These are phyloP conservation scores for Aspergillus novoparasiticus DNA, from an alignment of 2,329 filamentous ascomycete species.

Conservation along the genomic window DNA sequence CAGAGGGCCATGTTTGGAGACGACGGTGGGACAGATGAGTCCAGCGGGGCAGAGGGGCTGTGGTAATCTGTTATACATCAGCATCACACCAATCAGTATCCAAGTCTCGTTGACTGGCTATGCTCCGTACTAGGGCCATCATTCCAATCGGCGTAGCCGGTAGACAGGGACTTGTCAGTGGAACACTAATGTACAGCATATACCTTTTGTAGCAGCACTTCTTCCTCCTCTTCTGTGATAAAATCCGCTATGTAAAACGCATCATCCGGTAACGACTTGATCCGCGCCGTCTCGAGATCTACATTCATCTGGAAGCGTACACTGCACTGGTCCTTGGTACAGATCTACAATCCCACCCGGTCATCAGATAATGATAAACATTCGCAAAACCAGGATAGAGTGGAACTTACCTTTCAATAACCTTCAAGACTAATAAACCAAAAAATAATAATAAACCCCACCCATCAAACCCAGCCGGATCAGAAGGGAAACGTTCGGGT, in stretches of 20 bases:
- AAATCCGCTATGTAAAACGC: slow-evolving; percentile 89
- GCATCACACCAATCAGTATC: slow-evolving; percentile 3
- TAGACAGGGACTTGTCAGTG: neutral
- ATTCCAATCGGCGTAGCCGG: neutral
- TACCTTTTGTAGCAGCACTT: slow-evolving; percentile 70
- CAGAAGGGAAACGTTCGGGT: neutral
- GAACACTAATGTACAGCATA: neutral
- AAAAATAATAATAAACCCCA: neutral
- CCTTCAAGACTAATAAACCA: neutral
- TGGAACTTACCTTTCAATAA: neutral
- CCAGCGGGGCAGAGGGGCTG: slow-evolving; percentile 77
- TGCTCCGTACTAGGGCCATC: neutral
- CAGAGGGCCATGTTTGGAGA: slow-evolving; percentile 86
- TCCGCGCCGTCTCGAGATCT: slow-evolving; percentile 34
- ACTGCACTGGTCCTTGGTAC: neutral
- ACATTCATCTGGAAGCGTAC: slow-evolving; percentile 5
- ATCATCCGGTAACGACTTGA: slow-evolving; percentile 35
- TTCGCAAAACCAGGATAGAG: neutral
- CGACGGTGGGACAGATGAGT: slow-evolving; percentile 84
- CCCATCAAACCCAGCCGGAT: neutral
- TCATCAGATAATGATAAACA: neutral
- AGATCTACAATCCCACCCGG: neutral
- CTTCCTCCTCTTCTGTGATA: slow-evolving; percentile 75
- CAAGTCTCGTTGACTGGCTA: neutral
- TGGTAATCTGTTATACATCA: slow-evolving; percentile 39